Percentiles rank a stretch among this genome's conserved stretches.
phyloP scores from a whole-genome alignment of 1,284 basidiomycete genomes.

The Xerocomus minutiporus region DNA sequence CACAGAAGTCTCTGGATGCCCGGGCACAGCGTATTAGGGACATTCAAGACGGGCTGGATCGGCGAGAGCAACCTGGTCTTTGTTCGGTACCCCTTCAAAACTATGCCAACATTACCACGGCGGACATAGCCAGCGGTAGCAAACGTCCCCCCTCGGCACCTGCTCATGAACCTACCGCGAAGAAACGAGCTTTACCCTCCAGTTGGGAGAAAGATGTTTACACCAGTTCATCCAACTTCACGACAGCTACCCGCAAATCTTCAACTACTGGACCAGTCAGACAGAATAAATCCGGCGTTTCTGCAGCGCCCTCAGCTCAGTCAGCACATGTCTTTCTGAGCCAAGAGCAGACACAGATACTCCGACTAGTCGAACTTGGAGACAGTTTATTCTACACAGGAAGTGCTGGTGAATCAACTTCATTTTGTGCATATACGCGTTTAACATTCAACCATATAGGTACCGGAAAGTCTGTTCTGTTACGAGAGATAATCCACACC shows the following conservation, averaged over 20 bases:
- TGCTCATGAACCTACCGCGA: slow-evolving; percentile 36
- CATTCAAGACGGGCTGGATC: slow-evolving; percentile 42
- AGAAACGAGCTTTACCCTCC: slow-evolving; percentile 54
- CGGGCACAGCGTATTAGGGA: slow-evolving; percentile 47
- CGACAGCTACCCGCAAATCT: slow-evolving; percentile 8
- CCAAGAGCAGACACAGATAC: slow-evolving; percentile 78
- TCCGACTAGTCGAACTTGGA: slow-evolving; percentile 68
- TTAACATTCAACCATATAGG: slow-evolving; percentile 42
- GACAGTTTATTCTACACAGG: slow-evolving; percentile 96
- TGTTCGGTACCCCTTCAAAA: slow-evolving; percentile 22
- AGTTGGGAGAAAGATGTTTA: slow-evolving; percentile 39
- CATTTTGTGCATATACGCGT: slow-evolving; percentile 10
- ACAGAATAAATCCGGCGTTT: slow-evolving; percentile 6
- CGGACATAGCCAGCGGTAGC: slow-evolving; percentile 32
- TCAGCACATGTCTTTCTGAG: slow-evolving; percentile 60
- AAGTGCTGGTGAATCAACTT: slow-evolving; percentile 69
- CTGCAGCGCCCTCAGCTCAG: slow-evolving; percentile 29
- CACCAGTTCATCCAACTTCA: slow-evolving; percentile 29
- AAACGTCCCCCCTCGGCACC: slow-evolving; percentile 45
- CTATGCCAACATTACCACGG: slow-evolving; percentile 24
- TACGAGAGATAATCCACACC: slow-evolving; percentile 77
- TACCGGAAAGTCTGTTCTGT: slow-evolving; percentile 88
- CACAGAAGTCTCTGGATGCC: slow-evolving; percentile 32
- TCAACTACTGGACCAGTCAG: slow-evolving; percentile 8
- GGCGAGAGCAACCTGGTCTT: slow-evolving; percentile 10